Base-by-base conservation (phyloP, 805 yeast species). In the Saccharomycopsis sp. region DNA sequence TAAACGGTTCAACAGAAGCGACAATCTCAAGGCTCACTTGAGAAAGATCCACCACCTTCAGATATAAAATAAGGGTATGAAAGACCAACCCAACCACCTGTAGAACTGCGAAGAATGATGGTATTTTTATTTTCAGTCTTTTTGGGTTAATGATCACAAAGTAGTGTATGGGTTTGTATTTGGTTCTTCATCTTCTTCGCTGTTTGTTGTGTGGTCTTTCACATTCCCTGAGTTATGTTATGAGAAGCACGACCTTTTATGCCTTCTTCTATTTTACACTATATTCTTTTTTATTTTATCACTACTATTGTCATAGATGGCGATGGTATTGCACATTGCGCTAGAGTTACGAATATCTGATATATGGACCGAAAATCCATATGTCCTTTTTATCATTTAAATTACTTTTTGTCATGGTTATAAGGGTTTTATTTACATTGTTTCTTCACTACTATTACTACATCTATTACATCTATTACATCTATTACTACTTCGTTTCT, bases 1-100 rank as follows among this genome's bases (percentile, higher is more conserved):
- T 1, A 84, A 85, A 62, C 69, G 82, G 41, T 89, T 89, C 68
- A 78, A 84, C 42, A 77, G 96, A 63, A 85, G 85, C 58, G 92
- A 91, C 63, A 96, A 91, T 72, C 75, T 91, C 56, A 78, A 84
- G 56, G 89, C 94, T 15, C 97, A 91, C 69, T 67, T 77, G 59
- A 75, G 89, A 65, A 87, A 62, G 47, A 60, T 62, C 22, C 64
- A 62, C 49, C 56, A 55, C 12, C 29, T 54, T 12, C 38, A 49
- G 19, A 29, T 55, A 47, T 55, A 20, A 35, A 44, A 8, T n/a
- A 8, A 44, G 7, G 49, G 9, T 29, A 29, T 12, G 5, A 29
- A 35, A 35, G 14, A 35, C 8, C 41, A 35, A 35, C 14, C 41
- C 8, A 35, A 35, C 41, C 14, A 35, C 41, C 8, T 35, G 8